A percentile compares a stretch with the other conserved stretches of the same genome.
Conservation (phyloP, 2,329 filamentous ascomycete genomes). For the Ilyonectria destructans region DNA sequence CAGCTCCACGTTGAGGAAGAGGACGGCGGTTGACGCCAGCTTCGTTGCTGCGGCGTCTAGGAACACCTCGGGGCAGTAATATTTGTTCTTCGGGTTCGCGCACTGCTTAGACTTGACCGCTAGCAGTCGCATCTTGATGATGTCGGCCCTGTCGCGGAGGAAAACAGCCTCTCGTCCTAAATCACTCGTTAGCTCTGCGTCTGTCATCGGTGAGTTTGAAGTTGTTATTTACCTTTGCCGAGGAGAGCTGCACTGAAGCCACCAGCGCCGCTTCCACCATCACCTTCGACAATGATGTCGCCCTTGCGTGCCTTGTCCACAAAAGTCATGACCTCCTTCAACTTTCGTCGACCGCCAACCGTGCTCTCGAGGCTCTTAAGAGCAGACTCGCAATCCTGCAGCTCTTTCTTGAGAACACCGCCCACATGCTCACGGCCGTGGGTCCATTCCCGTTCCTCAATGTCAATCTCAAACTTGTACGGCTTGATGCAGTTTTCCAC, state of each 20-base stretch:
- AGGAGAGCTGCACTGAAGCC: slow-evolving; percentile 93
- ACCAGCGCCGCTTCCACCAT: slow-evolving; percentile 87
- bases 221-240: slow-evolving; percentile 76
- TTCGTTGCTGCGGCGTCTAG: slow-evolving; percentile 98
- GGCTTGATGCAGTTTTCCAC: slow-evolving; percentile 99
- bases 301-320: slow-evolving; percentile 92
- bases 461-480: slow-evolving; percentile 97
- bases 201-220: not conserved
- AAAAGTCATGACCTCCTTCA: slow-evolving; percentile 91
- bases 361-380: slow-evolving; percentile 81
- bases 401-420: slow-evolving; percentile 87
- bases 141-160: slow-evolving; percentile 90
- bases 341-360: slow-evolving; percentile 87
- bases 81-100: slow-evolving; percentile 87
- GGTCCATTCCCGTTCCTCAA: slow-evolving; percentile 91
- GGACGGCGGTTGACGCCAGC: slow-evolving; percentile 92
- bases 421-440: slow-evolving; percentile 88
- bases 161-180: slow-evolving; percentile 93
- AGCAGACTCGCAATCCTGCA: slow-evolving; percentile 87
- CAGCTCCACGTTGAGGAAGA: slow-evolving; percentile 97
- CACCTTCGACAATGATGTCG: slow-evolving; percentile 87
- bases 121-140: slow-evolving; percentile 90
- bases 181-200: slow-evolving; percentile 46
- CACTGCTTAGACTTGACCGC: slow-evolving; percentile 95
- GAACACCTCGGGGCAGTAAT: slow-evolving; percentile 97